Evolutionary conservation across 2,329 filamentous ascomycete genomes (phyloP).

Genomic region (Arachnomyces sp.): DNA sequence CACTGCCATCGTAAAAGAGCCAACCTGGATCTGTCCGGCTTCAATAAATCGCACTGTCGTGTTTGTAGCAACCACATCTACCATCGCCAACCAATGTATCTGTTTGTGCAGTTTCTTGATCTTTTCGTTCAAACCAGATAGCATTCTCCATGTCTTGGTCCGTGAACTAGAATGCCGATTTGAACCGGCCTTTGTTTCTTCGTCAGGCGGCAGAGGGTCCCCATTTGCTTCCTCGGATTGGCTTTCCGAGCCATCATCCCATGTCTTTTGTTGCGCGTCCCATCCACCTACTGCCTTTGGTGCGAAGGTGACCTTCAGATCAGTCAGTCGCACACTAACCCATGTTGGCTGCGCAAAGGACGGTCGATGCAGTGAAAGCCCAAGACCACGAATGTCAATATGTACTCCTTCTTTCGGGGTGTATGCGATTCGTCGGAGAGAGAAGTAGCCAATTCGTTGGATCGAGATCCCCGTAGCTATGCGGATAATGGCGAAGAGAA

Average conservation of each 20-base stretch:
- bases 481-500: conserved; percentile 85
- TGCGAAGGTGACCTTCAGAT: conserved; percentile 78
- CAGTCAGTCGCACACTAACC: conserved; percentile 82
- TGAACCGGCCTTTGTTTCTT: conserved; percentile 17
- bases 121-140: conserved; percentile 72
- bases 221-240: conserved; percentile 17
- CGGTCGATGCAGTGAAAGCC: conserved; percentile 80
- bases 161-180: conserved; percentile 26
- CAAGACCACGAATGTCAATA: conserved; percentile 81
- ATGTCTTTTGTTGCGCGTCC: conserved; percentile 15
- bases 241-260: conserved; percentile 15
- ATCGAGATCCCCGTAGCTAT: conserved; percentile 92
- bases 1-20: conserved; percentile 75
- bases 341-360: conserved; percentile 97
- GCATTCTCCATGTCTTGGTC: conserved; percentile 70
- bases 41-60: conserved; percentile 69
- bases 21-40: conserved; percentile 77
- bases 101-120: conserved; percentile 81
- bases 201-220: conserved; percentile 16
- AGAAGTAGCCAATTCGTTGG: conserved; percentile 88
- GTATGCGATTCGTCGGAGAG: conserved; percentile 82
- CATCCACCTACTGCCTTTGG: conserved; percentile 49
- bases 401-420: conserved; percentile 81
- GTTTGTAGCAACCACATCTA: conserved; percentile 80
- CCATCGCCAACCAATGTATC: conserved; percentile 79